Conservation (phyloP, 2,329 filamentous ascomycete species). For the Alternaria triticina region DNA sequence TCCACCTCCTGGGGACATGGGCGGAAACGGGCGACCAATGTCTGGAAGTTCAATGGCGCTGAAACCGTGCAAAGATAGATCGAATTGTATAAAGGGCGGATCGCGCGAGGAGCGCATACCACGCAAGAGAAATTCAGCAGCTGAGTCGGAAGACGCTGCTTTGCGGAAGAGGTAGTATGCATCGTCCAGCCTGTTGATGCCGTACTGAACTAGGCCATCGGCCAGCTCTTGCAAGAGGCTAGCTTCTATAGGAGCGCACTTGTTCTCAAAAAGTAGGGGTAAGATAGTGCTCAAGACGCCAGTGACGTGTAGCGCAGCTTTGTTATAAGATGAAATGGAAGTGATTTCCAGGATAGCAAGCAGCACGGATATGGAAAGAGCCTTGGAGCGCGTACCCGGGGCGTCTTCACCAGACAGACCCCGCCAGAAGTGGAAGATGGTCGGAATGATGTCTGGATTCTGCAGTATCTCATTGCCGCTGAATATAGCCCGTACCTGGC, state of each 20-base stretch:
- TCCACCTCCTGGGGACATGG: slow-evolving; percentile 72
- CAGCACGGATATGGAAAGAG: slow-evolving; percentile 45
- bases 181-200: slow-evolving; percentile 81
- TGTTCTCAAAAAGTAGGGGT: slow-evolving; percentile 45
- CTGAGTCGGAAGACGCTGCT: slow-evolving; percentile 58
- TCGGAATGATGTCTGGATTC: slow-evolving; percentile 50
- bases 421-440: slow-evolving; percentile 49
- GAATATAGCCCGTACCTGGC: slow-evolving; percentile 43
- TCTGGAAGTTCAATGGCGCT: slow-evolving; percentile 88
- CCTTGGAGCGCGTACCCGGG: slow-evolving; percentile 42
- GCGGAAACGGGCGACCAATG: slow-evolving; percentile 85
- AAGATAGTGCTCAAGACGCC: slow-evolving; percentile 44
- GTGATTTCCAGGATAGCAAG: slow-evolving; percentile 45
- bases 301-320: slow-evolving; percentile 46
- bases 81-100: slow-evolving; percentile 91
- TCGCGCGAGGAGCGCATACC: slow-evolving; percentile 76
- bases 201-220: slow-evolving; percentile 72
- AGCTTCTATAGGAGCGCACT: slow-evolving; percentile 37
- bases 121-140: slow-evolving; percentile 73
- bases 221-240: slow-evolving; percentile 69
- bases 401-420: slow-evolving; percentile 41
- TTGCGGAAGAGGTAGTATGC: slow-evolving; percentile 75
- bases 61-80: slow-evolving; percentile 85
- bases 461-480: slow-evolving; percentile 50
- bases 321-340: slow-evolving; percentile 46